Evolutionary conservation across 768 basidiomycete species (phyloP).

Genomic region (Leccinum longicurvipes): DNA sequence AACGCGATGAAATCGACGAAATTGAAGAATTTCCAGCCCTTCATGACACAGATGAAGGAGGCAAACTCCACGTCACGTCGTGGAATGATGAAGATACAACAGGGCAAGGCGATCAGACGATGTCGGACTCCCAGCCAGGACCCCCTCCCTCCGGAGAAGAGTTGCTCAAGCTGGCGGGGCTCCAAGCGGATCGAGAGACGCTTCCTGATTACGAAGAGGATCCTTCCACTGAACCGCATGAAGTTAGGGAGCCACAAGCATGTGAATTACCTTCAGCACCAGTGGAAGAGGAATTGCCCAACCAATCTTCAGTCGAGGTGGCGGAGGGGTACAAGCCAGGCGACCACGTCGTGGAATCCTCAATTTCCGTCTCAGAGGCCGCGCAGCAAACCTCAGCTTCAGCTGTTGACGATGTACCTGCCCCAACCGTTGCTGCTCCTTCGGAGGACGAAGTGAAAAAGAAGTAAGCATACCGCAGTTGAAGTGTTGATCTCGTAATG

Average conservation of each 20-base stretch:
- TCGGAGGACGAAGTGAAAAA: slow-evolving; percentile 23
- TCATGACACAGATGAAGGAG: slow-evolving; percentile 1
- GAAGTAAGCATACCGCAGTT: slow-evolving; percentile 15
- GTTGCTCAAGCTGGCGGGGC: slow-evolving; percentile 50
- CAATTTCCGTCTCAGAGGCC: neutral
- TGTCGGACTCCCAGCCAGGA: slow-evolving; percentile 1
- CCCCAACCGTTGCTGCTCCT: slow-evolving; percentile 5
- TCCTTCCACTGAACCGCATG: slow-evolving; percentile 11
- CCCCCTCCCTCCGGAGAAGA: slow-evolving; percentile 40
- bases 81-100: slow-evolving; percentile 20
- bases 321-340: slow-evolving; percentile 1
- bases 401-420: neutral
- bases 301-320: slow-evolving; percentile 1
- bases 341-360: neutral
- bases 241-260: slow-evolving; percentile 4
- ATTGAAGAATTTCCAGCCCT: slow-evolving; percentile 11
- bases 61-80: slow-evolving; percentile 9
- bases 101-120: slow-evolving; percentile 7
- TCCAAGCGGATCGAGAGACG: slow-evolving; percentile 36
- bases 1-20: slow-evolving; percentile 20
- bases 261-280: neutral
- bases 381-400: slow-evolving; percentile 13
- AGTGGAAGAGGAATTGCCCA: neutral
- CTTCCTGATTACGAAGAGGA: slow-evolving; percentile 63
- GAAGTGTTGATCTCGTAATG: neutral